Evolutionary conservation across 441 rosid genomes (phyloP).

Genomic region (Corymbia citriodora): DNA sequence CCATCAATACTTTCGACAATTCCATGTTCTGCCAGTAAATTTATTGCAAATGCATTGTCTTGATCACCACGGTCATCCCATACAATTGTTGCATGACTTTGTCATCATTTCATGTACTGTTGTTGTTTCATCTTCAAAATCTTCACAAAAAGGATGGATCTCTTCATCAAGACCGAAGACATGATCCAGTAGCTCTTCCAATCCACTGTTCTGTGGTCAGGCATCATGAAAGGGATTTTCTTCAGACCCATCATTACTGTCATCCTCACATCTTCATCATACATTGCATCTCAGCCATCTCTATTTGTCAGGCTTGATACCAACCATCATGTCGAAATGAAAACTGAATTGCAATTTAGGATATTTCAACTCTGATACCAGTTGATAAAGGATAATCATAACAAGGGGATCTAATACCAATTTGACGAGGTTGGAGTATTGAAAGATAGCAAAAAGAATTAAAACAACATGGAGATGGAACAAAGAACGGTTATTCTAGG

Average conservation of each 20-base stretch:
- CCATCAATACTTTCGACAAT: neutral
- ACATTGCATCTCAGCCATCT: neutral
- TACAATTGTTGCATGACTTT: neutral
- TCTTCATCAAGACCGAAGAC: neutral
- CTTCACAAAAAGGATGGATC: neutral
- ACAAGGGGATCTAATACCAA: neutral
- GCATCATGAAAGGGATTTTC: conserved; percentile 1
- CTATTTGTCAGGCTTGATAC: neutral
- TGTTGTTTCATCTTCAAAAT: neutral
- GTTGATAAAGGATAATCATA: neutral
- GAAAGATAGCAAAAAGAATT: neutral
- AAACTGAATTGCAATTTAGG: neutral
- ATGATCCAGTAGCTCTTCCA: neutral
- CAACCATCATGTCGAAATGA: neutral
- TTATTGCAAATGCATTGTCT: neutral
- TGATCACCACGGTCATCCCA: neutral
- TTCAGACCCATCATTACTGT: neutral
- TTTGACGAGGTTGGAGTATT: neutral
- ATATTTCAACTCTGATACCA: neutral
- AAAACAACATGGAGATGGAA: neutral
- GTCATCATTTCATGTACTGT: neutral
- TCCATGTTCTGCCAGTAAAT: neutral
- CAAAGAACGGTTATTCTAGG: neutral
- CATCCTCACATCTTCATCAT: neutral
- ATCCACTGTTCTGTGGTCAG: neutral